A percentile compares a stretch with the other conserved stretches of the same genome.
Conservation (phyloP, 805 yeast genomes). For the Yamadazyma laniorum region DNA sequence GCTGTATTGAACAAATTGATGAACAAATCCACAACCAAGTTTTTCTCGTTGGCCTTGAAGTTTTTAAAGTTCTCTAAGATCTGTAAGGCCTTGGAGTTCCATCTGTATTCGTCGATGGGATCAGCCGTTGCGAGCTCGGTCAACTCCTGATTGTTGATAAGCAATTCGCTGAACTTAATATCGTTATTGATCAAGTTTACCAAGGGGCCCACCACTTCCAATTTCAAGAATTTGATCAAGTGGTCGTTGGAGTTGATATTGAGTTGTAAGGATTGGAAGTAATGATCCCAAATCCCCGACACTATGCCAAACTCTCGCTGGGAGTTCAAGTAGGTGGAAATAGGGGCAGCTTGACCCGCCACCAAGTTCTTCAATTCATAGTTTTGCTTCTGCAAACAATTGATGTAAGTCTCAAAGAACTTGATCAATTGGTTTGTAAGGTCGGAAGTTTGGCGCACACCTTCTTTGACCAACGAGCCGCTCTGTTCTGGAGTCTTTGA, state of each 20-base stretch:
- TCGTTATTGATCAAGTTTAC: constrained; percentile 53
- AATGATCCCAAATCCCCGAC: constrained; percentile 17
- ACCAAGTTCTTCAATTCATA: constrained; percentile 63
- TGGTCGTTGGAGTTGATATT: constrained; percentile 48
- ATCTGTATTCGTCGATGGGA: constrained; percentile 48
- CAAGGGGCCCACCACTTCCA: constrained; percentile 56
- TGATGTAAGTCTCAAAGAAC: constrained; percentile 31
- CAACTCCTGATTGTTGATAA: constrained; percentile 46
- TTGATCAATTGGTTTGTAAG: constrained; percentile 29
- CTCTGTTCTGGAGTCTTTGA: constrained; percentile 43
- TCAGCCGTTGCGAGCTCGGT: constrained; percentile 26
- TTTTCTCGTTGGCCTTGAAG: constrained; percentile 61
- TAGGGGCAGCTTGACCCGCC: constrained; percentile 13
- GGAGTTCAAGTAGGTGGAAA: constrained; percentile 13
- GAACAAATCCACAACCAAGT: constrained; percentile 57
- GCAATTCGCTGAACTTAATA: constrained; percentile 53
- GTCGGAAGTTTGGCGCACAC: constrained; percentile 27
- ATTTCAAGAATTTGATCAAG: constrained; percentile 45
- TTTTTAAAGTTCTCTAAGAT: constrained; percentile 72
- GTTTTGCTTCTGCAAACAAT: constrained; percentile 33
- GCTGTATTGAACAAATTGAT: constrained; percentile 54
- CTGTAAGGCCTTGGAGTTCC: constrained; percentile 79
- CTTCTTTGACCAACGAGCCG: constrained; percentile 36
- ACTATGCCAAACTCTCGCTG: constrained; percentile 39
- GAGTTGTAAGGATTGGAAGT: constrained; percentile 41